Percentiles rank a stretch among this genome's conserved stretches.
These are phyloP conservation scores for Antitrichia curtipendula DNA, from an alignment of 225 moss, liverwort and hornwort genomes.

Conservation along the genomic window DNA sequence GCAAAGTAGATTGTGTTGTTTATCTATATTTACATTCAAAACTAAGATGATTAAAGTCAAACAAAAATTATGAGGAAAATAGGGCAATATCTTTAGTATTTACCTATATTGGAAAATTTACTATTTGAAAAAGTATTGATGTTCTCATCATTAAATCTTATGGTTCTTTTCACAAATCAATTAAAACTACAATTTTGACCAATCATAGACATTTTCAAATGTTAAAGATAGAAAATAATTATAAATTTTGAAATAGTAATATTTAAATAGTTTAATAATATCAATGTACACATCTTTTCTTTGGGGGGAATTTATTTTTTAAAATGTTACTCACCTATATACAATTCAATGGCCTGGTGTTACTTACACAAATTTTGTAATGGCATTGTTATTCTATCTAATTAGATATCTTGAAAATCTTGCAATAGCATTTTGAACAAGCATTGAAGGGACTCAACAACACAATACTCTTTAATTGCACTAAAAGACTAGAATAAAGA, in stretches of 20 bases:
- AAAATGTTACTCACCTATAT: background rate
- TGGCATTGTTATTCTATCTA: no score
- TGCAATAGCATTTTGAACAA: background rate
- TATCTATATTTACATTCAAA: no score
- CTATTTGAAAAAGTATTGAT: background rate
- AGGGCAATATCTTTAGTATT: accelerated
- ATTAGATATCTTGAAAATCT: background rate
- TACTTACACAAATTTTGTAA: no score
- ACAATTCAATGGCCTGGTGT: background rate
- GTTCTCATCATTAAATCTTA: background rate
- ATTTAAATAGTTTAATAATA: background rate
- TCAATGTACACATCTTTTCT: background rate
- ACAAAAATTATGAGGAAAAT: background rate
- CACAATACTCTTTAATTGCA: background rate
- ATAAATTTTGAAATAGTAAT: no score
- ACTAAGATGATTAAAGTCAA: background rate
- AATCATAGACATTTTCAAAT: background rate
- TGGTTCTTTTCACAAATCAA: background rate
- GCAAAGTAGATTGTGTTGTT: accelerated
- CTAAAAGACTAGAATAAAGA: background rate
- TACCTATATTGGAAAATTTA: background rate
- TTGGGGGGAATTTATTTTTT: accelerated
- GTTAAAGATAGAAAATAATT: background rate
- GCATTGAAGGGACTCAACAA: background rate
- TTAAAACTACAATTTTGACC: background rate